Base-by-base conservation (phyloP, 345 rosid species). In the Salix dunnii region DNA sequence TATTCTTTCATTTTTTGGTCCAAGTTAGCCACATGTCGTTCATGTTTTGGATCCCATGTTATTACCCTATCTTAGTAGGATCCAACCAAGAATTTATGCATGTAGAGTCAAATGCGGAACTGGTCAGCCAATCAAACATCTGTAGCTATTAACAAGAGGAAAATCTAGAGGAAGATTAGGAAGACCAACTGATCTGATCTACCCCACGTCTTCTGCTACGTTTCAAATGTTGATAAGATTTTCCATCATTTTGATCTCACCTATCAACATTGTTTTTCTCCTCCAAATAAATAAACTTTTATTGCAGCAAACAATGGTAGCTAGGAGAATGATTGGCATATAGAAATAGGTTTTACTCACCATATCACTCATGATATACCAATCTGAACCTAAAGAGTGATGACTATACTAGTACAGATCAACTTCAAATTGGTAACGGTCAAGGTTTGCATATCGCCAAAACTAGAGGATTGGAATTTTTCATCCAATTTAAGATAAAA, bases 11-110 rank as follows among this genome's bases (percentile, higher is more conserved):
- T 31, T 31, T 33, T 33, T 33, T 33, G 4, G 5, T 33, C 35
- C 35, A 33, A 33, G 35, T 2, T 21, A 49, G n/a, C 81, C 88
- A 83, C 85, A 79, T 81, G 75, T 69, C 68, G 1, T 9, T 1
- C 2, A 64, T 82, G 84, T 27, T 85, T 46, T 82, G 86, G 83
- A 84, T 86, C 79, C 79, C 78, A 86, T 68, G 73, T 65, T 27
- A 38, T 23, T 20, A 20, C 60, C n/a, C 8, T 51, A 51, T 49
- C 55, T 49, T 49, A 49, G 55, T 6, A 49, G 55, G n/a, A 49
- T 49, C n/a, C 60, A 51, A 20, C 60, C 23, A 51, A 20, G 23
- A 51, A 51, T 51, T 20, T 10, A 10, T 2, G 35, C 42, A 21
- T 48, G 53, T 17, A 4, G 53, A 48, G 21, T 0, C 1, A 49